Conservation (phyloP, 78 protist genomes). For the Monosiga brevicollis region DNA sequence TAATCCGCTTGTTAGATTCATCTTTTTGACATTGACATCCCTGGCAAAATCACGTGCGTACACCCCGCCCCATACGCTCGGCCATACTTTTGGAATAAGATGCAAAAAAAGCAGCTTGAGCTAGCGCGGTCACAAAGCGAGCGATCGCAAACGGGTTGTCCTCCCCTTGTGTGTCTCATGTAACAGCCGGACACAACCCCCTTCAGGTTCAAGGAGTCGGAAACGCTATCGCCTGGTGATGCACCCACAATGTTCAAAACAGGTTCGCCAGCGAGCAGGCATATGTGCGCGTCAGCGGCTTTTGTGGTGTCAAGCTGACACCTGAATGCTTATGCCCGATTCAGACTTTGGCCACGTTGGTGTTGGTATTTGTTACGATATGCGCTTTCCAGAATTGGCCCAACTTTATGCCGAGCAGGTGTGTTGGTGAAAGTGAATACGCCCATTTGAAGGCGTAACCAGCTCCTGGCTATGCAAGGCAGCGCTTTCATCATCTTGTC, state of each 20-base stretch:
- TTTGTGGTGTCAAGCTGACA: not conserved
- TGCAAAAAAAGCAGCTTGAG: not conserved
- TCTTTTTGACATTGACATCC: constrained; percentile 87
- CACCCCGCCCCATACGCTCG: constrained; percentile 1
- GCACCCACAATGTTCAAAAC: constrained; percentile 46
- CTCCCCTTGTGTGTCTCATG: too few species aligned
- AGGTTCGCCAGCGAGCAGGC: constrained; percentile 11
- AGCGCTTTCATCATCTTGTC: not conserved
- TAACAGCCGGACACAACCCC: too few species aligned
- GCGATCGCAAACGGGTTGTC: too few species aligned
- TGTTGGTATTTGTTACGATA: constrained; percentile 92
- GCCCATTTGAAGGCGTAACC: not conserved
- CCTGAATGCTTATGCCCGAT: not conserved
- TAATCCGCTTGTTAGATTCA: constrained; percentile 46
- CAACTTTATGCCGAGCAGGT: constrained; percentile 1
- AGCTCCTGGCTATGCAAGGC: not conserved
- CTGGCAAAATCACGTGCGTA: constrained; percentile 74
- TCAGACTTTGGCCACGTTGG: constrained; percentile 51
- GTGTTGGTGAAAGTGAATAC: not conserved
- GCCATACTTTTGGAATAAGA: not conserved
- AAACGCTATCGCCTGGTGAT: constrained; percentile 69
- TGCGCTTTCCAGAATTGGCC: constrained; percentile 85
- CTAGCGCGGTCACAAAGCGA: too few species aligned
- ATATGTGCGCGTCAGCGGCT: not conserved
- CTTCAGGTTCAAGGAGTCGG: constrained; percentile 46